Percentiles rank a stretch among this genome's conserved stretches.
Conservation (phyloP, 352 stramenopile species). For the Phytophthora citricola region DNA sequence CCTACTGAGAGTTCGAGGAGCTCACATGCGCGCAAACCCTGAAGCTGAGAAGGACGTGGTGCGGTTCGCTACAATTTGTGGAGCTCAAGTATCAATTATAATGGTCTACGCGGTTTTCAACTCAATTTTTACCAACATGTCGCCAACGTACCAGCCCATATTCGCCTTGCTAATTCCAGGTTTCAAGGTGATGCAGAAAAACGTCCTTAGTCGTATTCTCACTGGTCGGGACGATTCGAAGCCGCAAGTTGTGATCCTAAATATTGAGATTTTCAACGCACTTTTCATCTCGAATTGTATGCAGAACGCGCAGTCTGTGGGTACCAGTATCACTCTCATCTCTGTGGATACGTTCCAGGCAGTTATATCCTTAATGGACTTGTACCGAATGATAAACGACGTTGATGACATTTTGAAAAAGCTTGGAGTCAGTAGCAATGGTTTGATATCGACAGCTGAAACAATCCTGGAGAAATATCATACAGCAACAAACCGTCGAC, state of each 20-base stretch:
- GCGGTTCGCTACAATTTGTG: conserved; percentile 20
- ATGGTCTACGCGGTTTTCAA: conserved; percentile 20
- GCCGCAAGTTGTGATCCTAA: conserved; percentile 33
- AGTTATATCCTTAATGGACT: conserved; percentile 19
- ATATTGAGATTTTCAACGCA: conserved; percentile 36
- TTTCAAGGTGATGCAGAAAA: conserved; percentile 51
- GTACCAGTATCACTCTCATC: conserved; percentile 29
- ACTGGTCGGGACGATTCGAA: conserved; percentile 23
- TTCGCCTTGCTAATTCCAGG: conserved; percentile 46
- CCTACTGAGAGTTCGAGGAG: conserved; percentile 11
- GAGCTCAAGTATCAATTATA: conserved; percentile 14
- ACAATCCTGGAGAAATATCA: conserved; percentile 4
- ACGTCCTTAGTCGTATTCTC: conserved; percentile 31
- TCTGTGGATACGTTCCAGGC: conserved; percentile 24
- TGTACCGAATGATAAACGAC: conserved; percentile 22
- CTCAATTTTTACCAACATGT: conserved; percentile 20
- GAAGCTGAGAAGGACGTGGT: conserved; percentile 20
- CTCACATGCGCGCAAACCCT: conserved; percentile 23
- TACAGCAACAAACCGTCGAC: neutral
- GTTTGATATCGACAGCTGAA: conserved; percentile 11
- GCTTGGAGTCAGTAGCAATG: conserved; percentile 6
- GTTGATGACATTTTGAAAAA: conserved; percentile 15
- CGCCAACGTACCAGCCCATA: conserved; percentile 25
- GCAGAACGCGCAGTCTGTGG: conserved; percentile 22
- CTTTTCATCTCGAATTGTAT: conserved; percentile 38